These are phyloP conservation scores for Hyaloraphidium curvatum DNA, from an alignment of 192 early-diverging fungal species.

Conservation along the genomic window DNA sequence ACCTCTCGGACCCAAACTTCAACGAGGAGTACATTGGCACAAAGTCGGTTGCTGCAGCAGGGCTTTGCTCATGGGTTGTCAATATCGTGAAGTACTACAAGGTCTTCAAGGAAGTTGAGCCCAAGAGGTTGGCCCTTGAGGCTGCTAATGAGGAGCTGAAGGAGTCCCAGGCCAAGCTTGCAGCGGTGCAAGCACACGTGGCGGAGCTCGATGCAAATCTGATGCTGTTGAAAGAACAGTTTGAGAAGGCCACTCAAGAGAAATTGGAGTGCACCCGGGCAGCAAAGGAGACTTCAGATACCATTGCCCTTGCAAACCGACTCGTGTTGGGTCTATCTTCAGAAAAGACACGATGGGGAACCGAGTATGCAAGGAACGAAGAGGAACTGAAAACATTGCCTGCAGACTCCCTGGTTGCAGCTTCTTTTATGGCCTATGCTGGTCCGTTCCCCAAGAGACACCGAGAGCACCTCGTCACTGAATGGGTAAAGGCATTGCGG, in stretches of 20 bases:
- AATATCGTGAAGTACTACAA: conserved; percentile 41
- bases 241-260: conserved; percentile 43
- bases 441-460: conserved; percentile 44
- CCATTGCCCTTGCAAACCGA: conserved; percentile 39
- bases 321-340: conserved; percentile 42
- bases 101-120: conserved; percentile 43
- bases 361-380: conserved; percentile 37
- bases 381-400: conserved; percentile 46
- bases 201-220: conserved; percentile 37
- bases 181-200: conserved; percentile 39
- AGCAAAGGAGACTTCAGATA: conserved; percentile 37
- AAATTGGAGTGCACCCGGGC: conserved; percentile 42
- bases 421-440: conserved; percentile 42
- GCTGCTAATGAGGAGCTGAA: conserved; percentile 31
- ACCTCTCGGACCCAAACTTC: conserved; percentile 39
- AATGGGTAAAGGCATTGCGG: too few species aligned
- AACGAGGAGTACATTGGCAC: conserved; percentile 41
- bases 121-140: conserved; percentile 35
- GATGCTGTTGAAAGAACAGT: conserved; percentile 34
- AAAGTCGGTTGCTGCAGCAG: conserved; percentile 42
- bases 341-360: conserved; percentile 47
- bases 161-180: conserved; percentile 28
- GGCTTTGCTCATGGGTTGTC: conserved; percentile 41
- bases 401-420: conserved; percentile 36
- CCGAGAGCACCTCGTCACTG: conserved; percentile 34